Base-by-base conservation (phyloP, 163 green algal genomes). In the Trebouxia gelatinosa region DNA sequence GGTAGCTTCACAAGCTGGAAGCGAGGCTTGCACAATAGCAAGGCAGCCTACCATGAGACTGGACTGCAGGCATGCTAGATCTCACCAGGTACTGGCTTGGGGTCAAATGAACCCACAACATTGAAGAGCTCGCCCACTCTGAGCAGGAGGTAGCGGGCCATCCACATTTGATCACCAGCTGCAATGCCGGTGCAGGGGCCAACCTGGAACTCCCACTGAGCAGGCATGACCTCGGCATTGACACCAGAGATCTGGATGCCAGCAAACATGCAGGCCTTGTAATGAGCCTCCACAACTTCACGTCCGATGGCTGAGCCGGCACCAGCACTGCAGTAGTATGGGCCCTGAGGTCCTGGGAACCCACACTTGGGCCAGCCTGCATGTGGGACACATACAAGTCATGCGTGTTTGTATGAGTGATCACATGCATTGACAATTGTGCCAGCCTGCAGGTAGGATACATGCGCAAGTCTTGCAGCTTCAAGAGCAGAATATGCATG, bases 131-230 rank as follows among this genome's bases (percentile, higher is more conserved):
- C 95, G 32, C 87, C 88, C 21, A 97, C 75, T 77, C 96, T 91
- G 80, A 95, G 81, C 79, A 99, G 89, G 65, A 99, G 87, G 90
- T 98, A 99, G 77, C 96, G 91, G 2, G 83, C 90, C 91, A 99
- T 98, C 96, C 94, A 98, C 87, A 99, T 87, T 80, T 98, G 88
- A 87, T 99, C 96, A 58, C 92, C 94, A 67, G 85, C 88, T 39
- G 88, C 84, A 76, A 98, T 98, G 81, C 96, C 96, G 23, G 84
- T 83, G 89, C 88, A 97, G 39, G 96, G 96, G 50, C 96, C 96
- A 43, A 97, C 92, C 89, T 99, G 96, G 91, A 95, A 98, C 90
- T 98, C 95, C 95, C 95, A 99, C 86, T 99, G 96, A 2, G 89
- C 88, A 34, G 96, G 95, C 92, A 99, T 97, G 59, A 99, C 96